These are phyloP conservation scores for Fomitopsis pulvina DNA, from an alignment of 768 basidiomycete species.

Conservation along the genomic window DNA sequence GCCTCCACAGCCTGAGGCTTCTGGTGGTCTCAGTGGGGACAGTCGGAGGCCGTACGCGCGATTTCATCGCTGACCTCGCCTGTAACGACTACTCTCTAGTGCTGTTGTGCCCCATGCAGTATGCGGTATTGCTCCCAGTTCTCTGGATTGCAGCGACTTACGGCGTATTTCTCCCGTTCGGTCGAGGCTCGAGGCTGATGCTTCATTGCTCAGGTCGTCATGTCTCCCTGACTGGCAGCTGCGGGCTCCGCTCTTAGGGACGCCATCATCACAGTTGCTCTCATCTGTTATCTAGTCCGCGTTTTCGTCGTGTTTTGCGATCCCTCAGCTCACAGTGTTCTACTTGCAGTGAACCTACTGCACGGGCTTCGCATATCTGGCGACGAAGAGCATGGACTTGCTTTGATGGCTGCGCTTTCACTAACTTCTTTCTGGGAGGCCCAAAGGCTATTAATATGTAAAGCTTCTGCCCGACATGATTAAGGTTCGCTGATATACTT, in stretches of 20 bases:
- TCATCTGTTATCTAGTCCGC: slow-evolving; percentile 36
- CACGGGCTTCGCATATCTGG: too few species aligned
- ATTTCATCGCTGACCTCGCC: too few species aligned
- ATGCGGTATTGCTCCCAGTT: too few species aligned
- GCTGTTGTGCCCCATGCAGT: too few species aligned
- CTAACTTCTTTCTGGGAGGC: neutral
- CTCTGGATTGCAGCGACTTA: neutral
- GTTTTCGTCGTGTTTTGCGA: neutral
- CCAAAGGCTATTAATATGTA: neutral
- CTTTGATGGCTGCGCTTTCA: slow-evolving; percentile 27
- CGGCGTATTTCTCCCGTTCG: neutral
- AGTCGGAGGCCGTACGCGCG: too few species aligned
- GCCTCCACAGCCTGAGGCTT: slow-evolving; percentile 15
- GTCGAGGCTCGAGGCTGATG: neutral
- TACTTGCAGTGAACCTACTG: too few species aligned
- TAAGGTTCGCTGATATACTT: too few species aligned
- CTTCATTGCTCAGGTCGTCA: slow-evolving; percentile 5
- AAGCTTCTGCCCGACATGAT: slow-evolving; percentile 19
- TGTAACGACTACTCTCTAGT: too few species aligned
- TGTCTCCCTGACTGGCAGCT: slow-evolving; percentile 39
- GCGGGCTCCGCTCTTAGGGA: slow-evolving; percentile 39
- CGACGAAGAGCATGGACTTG: too few species aligned
- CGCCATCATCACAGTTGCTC: slow-evolving; percentile 36
- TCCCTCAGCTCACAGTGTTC: neutral
- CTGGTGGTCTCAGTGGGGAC: too few species aligned